Conservation (phyloP, 371 early-diverging fungal species). For the Mortierella sp. region DNA sequence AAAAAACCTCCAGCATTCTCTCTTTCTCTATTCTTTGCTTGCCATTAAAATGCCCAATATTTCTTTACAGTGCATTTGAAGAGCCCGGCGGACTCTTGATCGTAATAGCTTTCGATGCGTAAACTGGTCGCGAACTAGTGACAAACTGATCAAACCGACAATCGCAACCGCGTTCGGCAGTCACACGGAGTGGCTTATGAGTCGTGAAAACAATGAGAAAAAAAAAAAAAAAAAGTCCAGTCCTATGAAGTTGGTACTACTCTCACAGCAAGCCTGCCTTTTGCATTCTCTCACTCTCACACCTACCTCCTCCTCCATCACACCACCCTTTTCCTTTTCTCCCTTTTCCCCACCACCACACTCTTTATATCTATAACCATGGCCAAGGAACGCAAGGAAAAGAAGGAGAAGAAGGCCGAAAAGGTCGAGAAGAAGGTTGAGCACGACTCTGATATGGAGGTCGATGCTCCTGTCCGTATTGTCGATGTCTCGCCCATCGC, state of each 20-base stretch:
- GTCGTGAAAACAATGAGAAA: slow-evolving; percentile 6
- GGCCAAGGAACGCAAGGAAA: slow-evolving; percentile 67
- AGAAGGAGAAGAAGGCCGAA: slow-evolving; percentile 64
- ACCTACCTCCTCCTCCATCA: slow-evolving; percentile 1
- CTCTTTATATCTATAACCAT: slow-evolving; percentile 35
- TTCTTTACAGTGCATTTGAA: background rate
- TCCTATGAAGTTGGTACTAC: background rate
- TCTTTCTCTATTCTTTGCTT: background rate
- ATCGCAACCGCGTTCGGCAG: background rate
- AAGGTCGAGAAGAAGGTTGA: slow-evolving; percentile 41
- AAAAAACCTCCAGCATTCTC: background rate
- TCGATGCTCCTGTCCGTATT: slow-evolving; percentile 43
- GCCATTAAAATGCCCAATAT: background rate
- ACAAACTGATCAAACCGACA: background rate
- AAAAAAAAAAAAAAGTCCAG: slow-evolving; percentile 10
- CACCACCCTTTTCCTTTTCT: background rate
- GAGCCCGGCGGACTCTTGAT: background rate
- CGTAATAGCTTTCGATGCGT: background rate
- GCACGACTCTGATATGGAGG: slow-evolving; percentile 58
- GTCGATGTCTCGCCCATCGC: slow-evolving; percentile 86
- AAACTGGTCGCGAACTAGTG: background rate
- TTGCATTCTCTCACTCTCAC: slow-evolving; percentile 1
- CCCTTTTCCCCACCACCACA: background rate
- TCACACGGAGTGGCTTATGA: slow-evolving; percentile 7
- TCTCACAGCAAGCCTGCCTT: background rate